A percentile compares a stretch with the other conserved stretches of the same genome.
Evolutionary conservation across 225 moss, liverwort and hornwort species (phyloP).

Genomic region (Marchantia paleacea): DNA sequence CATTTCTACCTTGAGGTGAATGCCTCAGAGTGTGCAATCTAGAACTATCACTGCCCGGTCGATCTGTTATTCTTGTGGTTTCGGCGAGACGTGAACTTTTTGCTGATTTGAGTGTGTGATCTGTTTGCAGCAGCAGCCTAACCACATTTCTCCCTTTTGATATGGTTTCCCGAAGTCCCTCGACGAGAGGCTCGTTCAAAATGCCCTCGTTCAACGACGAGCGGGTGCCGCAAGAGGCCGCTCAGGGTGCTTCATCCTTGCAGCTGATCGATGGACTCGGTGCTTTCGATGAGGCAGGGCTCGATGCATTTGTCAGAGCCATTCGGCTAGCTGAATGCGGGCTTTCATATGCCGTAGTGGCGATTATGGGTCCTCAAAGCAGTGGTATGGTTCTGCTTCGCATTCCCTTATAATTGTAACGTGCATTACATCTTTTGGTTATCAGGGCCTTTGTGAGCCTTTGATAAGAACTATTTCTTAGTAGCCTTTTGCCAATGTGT

Average conservation of each 20-base stretch:
- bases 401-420: background rate
- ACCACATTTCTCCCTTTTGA: background rate
- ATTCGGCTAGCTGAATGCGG: constrained; percentile 71
- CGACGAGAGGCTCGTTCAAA: constrained; percentile 1
- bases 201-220: constrained; percentile 23
- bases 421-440: background rate
- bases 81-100: background rate
- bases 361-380: constrained; percentile 99
- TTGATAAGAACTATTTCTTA: background rate
- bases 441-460: background rate
- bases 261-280: constrained; percentile 88
- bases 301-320: constrained; percentile 61
- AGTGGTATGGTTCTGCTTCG: constrained; percentile 51
- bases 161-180: constrained; percentile 6
- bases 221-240: constrained; percentile 28
- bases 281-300: constrained; percentile 48
- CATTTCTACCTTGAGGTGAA: background rate
- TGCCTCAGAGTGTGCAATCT: background rate
- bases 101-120: constrained; percentile 10
- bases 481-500: background rate
- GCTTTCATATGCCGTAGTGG: constrained; percentile 94
- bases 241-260: constrained; percentile 41
- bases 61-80: background rate
- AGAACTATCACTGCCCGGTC: background rate
- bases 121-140: constrained; percentile 13